A percentile compares a stretch with the other conserved stretches of the same genome.
phyloP scores from a whole-genome alignment of 371 early-diverging fungal genomes.

The Cokeromyces recurvatus region DNA sequence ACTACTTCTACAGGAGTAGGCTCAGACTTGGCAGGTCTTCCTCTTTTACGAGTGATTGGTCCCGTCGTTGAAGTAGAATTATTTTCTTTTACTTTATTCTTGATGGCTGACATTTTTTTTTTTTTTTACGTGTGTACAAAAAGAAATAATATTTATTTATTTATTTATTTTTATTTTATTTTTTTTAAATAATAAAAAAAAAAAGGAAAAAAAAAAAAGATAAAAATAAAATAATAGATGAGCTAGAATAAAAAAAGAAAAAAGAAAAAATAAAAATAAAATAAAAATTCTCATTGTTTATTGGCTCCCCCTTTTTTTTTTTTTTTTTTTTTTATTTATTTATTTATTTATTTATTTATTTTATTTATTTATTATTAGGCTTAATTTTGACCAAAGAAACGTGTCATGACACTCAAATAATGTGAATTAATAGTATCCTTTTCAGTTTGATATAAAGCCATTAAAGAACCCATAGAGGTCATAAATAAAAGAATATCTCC shows the following conservation, averaged over 20 bases:
- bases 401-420: constrained; percentile 74
- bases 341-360: too few species aligned
- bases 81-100: too few species aligned
- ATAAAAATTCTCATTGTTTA: not conserved
- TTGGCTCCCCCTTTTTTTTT: too few species aligned
- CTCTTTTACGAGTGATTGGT: not conserved
- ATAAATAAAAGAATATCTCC: constrained; percentile 66
- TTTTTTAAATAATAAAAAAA: too few species aligned
- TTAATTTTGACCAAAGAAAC: constrained; percentile 83
- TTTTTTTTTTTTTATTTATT: not conserved
- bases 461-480: constrained; percentile 72
- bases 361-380: not conserved
- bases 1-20: not conserved
- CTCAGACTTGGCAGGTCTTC: not conserved
- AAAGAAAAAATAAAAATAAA: not conserved
- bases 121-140: too few species aligned
- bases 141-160: too few species aligned
- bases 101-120: too few species aligned
- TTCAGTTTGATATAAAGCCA: constrained; percentile 81
- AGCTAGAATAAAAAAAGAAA: not conserved
- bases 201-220: not conserved
- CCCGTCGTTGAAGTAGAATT: too few species aligned
- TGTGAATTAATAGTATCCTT: constrained; percentile 66
- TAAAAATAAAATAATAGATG: too few species aligned
- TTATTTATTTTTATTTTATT: too few species aligned